Conservation (phyloP, 257 asterid genomes). For the Solanum chilense region DNA sequence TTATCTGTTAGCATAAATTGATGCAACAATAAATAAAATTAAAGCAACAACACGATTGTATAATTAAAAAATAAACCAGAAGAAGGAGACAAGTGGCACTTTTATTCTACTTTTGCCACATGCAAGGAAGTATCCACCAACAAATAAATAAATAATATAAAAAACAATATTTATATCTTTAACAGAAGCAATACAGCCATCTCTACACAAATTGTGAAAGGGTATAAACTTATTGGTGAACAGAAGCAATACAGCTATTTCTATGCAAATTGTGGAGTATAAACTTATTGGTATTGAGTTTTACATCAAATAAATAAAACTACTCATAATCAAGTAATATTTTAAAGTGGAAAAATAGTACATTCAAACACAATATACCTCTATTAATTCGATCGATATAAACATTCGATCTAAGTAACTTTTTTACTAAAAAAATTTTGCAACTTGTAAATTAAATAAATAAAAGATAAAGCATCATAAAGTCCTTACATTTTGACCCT, state of each 20-base stretch:
- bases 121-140: neutral
- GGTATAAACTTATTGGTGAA: neutral
- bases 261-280: neutral
- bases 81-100: neutral
- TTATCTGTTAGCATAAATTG: neutral
- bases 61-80: neutral
- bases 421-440: neutral
- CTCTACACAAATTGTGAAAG: neutral
- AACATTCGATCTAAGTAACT: rapidly evolving
- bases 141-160: neutral
- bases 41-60: neutral
- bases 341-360: neutral
- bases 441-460: neutral
- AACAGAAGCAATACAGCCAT: neutral
- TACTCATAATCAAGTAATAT: neutral
- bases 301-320: neutral
- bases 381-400: neutral
- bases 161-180: neutral
- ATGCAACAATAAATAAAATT: neutral
- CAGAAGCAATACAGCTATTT: neutral
- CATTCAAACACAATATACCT: neutral
- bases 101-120: neutral
- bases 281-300: neutral
- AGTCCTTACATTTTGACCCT: neutral
- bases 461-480: neutral